Base-by-base conservation (phyloP, 306 rosid genomes). In the Alnus rubra region DNA sequence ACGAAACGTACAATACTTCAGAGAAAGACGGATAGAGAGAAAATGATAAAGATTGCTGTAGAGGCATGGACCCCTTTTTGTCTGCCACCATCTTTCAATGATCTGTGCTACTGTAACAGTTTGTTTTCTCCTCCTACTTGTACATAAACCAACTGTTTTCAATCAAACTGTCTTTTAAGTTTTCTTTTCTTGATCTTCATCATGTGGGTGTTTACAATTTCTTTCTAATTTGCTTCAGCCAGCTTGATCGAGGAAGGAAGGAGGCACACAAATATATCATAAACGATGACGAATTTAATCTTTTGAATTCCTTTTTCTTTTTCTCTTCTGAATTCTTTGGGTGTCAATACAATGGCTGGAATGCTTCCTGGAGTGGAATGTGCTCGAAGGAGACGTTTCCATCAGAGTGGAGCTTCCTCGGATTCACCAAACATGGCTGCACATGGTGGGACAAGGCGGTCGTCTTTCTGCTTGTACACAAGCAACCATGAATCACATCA, bases 281-380 rank as follows among this genome's bases (percentile, higher is more conserved):
- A 68, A 68, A 10, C 18, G 10, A 68, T 9, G 31, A 68, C 3
- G 50, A 68, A 68, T 68, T 42, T 11, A 39, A n/a, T 1, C 13
- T 68, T 23, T 23, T 23, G 28, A 23, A 23, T 33, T 2, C 37
- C 37, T 33, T 33, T 33, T 33, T 33, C 5, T 11, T 15, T 47
- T 51, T 49, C 16, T 63, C 19, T 51, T 80, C 15, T 15, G 54
- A 31, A 39, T 13, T 56, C 1, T 30, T 53, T 12, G 28, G 63
- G 50, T 52, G 12, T 5, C 5, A 33, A 33, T 64, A 31, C 70
- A 53, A 90, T 92, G 97, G 97, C 90, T 16, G 95, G 94, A 81
- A 89, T 83, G 94, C 92, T 95, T 58, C 97, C 98, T 0, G 99
- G 98, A 64, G 99, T 95, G 54, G 99, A 95, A 84, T 88, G 98